Percentiles rank a stretch among this genome's conserved stretches.
Conservation (phyloP, 306 rosid genomes). For the Prunus kanzakura region DNA sequence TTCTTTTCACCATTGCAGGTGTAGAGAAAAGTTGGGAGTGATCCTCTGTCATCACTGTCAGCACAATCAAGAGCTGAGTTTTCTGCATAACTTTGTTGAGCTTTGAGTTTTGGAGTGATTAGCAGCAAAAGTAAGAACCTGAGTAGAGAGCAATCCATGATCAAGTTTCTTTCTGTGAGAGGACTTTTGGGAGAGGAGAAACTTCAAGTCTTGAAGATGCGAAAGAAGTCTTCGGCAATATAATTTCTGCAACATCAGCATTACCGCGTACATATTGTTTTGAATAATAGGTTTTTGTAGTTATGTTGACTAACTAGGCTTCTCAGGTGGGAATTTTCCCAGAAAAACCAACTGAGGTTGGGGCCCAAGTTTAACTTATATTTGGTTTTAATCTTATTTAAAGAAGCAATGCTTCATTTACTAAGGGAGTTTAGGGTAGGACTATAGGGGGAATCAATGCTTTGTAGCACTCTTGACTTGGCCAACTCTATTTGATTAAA, state of each 20-base stretch:
- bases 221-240: not conserved
- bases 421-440: not conserved
- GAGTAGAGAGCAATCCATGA: not conserved
- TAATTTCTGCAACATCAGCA: slow-evolving; percentile 9
- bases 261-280: slow-evolving; percentile 3
- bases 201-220: not conserved
- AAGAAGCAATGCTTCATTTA: not conserved
- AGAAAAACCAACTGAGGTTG: not conserved
- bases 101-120: not conserved
- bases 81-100: slow-evolving; percentile 48
- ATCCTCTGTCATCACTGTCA: slow-evolving; percentile 27
- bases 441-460: not conserved
- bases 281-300: not conserved
- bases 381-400: not conserved
- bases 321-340: not conserved
- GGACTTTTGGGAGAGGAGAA: not conserved
- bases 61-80: slow-evolving; percentile 25
- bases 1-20: slow-evolving; percentile 40
- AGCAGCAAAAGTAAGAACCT: not conserved
- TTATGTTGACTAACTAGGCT: not conserved
- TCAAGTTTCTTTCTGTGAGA: not conserved
- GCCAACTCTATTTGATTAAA: not conserved
- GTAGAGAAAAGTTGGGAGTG: slow-evolving; percentile 38
- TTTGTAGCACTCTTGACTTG: not conserved
- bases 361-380: not conserved